These are phyloP conservation scores for Coniochaeta sp. DNA, from an alignment of 2,329 filamentous ascomycete species.

Conservation along the genomic window DNA sequence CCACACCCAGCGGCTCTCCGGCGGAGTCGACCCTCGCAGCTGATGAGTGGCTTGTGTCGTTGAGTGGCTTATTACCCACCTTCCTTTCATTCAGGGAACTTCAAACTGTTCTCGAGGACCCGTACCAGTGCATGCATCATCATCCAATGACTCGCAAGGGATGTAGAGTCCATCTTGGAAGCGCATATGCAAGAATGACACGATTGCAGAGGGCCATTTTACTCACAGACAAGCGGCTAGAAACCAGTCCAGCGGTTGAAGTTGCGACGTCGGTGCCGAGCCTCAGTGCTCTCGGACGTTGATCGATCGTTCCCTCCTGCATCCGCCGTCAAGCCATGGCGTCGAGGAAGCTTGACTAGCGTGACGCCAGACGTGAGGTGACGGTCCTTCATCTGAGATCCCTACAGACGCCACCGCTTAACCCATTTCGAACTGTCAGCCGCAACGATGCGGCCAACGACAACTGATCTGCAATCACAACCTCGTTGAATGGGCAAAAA, in stretches of 20 bases:
- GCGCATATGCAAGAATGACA: neutral
- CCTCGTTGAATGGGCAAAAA: neutral
- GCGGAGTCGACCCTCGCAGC: neutral
- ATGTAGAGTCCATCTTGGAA: neutral
- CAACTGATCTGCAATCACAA: neutral
- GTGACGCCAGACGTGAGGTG: neutral
- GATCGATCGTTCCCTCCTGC: neutral
- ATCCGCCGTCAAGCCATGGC: neutral
- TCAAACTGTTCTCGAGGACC: neutral
- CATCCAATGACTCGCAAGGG: neutral
- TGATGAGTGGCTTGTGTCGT: neutral
- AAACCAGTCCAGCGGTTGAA: neutral
- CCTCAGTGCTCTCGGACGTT: neutral
- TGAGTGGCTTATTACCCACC: neutral
- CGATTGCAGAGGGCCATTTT: neutral
- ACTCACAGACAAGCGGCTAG: neutral
- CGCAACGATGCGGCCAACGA: neutral
- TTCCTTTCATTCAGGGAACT: neutral
- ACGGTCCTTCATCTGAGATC: slow-evolving; percentile 1
- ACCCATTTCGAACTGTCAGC: neutral
- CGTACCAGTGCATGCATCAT: neutral
- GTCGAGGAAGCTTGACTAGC: neutral
- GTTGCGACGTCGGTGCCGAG: neutral
- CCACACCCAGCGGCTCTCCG: neutral
- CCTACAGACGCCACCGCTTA: neutral